A percentile compares a stretch with the other conserved stretches of the same genome.
Evolutionary conservation across 192 early-diverging fungal genomes (phyloP).

Genomic region (Gigaspora rosea): DNA sequence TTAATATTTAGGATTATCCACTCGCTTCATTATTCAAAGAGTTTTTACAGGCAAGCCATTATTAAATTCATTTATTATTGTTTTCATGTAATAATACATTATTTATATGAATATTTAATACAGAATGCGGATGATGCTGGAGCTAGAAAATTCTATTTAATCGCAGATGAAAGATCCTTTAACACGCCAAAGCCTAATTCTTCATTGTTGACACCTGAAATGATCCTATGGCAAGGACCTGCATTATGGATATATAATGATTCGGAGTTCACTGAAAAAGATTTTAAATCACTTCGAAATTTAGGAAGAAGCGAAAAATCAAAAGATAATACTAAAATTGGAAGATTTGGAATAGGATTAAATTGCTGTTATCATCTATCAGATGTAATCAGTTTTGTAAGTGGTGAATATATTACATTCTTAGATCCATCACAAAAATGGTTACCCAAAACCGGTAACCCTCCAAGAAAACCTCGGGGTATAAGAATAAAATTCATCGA

Average conservation of each 20-base stretch:
- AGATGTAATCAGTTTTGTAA: slow-evolving; percentile 33
- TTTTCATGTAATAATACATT: not conserved
- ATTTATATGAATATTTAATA: not conserved
- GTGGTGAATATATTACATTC: slow-evolving; percentile 31
- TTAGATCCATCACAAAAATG: slow-evolving; percentile 29
- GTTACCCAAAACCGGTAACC: slow-evolving; percentile 8
- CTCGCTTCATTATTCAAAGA: not conserved
- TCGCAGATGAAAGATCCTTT: slow-evolving; percentile 2
- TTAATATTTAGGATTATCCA: slow-evolving; percentile 2
- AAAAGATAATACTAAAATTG: slow-evolving; percentile 15
- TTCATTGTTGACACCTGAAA: slow-evolving; percentile 17
- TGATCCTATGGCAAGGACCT: slow-evolving; percentile 36
- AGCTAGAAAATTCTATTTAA: not conserved
- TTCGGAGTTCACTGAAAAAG: slow-evolving; percentile 28
- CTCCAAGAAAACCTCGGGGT: not conserved
- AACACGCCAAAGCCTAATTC: not conserved
- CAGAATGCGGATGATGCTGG: slow-evolving; percentile 41
- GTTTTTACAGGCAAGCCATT: not conserved
- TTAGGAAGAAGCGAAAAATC: slow-evolving; percentile 37
- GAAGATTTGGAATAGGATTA: slow-evolving; percentile 25
- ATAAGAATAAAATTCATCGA: not conserved
- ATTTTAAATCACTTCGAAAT: slow-evolving; percentile 29
- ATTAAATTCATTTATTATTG: not conserved
- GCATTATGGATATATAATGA: slow-evolving; percentile 36
- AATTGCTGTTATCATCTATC: slow-evolving; percentile 27